Evolutionary conservation across 2,329 filamentous ascomycete species (phyloP), one percentile per base, ranked within the genome.

Genomic region (Diaporthe australafricana): DNA sequence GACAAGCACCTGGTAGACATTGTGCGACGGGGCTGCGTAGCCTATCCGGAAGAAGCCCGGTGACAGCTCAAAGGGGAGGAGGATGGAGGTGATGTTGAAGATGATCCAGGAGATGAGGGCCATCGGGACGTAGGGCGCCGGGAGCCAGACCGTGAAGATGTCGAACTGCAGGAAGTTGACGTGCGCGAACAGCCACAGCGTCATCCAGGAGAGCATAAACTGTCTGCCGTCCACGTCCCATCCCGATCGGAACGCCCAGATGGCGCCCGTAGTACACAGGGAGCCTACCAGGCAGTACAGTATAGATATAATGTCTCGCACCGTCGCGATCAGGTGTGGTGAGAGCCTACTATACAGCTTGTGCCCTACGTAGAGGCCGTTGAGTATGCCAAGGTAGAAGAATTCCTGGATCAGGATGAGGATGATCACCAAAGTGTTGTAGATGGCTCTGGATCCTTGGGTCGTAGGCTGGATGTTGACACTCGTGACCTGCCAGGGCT

Each of bases 401-500:
- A 87, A 87, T 73, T 86, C 82, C 70, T 84, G 82, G 42, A 87
- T 81, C 14, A 86, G 75, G n/a, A 84, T 81, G 40, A 86, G 78
- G 57, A 85, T 82, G 66, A 86, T 81, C 4, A 81, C 78, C 8
- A 85, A 75, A 0, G 83, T 86, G 73, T 86, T 86, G 76, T 85
- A 84, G 66, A 86, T 78, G 0, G 84, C 75, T 1, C 83, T 77
- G 1, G 83, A 80, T 3, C 83, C 83, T 72, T 86, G 83, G 0
- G 77, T 69, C 0, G 84, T 85, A 0, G 80, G 77, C 68, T 84
- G 80, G 67, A 86, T 78, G 74, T 86, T 82, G 57, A 79, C 73
- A 3, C 75, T 76, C 5, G 75, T 72, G 5, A 83, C 74, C 9
- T 74, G 72, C 77, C 84, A 84, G 1, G 85, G 84, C 47, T 83